phyloP scores from a whole-genome alignment of 225 moss, liverwort and hornwort species.

The Lunularia cruciata region DNA sequence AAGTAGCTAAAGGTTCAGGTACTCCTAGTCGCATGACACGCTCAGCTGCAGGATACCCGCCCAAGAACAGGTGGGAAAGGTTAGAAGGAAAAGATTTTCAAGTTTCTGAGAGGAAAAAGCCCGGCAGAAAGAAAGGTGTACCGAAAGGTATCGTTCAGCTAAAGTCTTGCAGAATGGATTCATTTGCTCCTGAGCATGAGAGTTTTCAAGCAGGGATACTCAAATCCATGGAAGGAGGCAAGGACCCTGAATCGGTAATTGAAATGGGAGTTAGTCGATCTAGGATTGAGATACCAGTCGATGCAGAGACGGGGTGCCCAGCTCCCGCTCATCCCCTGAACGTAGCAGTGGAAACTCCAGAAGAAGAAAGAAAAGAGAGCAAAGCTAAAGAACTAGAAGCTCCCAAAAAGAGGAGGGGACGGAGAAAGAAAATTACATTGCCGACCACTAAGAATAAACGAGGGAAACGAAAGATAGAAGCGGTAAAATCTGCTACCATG shows the following conservation, averaged over 20 bases:
- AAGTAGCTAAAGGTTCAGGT: background rate
- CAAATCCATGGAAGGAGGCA: background rate
- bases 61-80: background rate
- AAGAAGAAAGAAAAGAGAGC: no score
- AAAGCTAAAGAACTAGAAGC: background rate
- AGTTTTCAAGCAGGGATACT: background rate
- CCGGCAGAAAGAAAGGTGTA: background rate
- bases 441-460: background rate
- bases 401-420: background rate
- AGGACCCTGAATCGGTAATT: background rate
- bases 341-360: no score
- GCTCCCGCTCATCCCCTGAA: no score
- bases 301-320: background rate
- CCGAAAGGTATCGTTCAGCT: no score
- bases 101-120: background rate
- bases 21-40: background rate
- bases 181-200: background rate
- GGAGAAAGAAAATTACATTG: background rate
- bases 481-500: no score
- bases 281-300: background rate
- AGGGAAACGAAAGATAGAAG: background rate
- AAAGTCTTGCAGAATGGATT: background rate
- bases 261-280: background rate
- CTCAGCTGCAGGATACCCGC: background rate
- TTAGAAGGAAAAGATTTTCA: background rate